Conservation (phyloP, 2,329 filamentous ascomycete genomes). For the Colletotrichum sp. region DNA sequence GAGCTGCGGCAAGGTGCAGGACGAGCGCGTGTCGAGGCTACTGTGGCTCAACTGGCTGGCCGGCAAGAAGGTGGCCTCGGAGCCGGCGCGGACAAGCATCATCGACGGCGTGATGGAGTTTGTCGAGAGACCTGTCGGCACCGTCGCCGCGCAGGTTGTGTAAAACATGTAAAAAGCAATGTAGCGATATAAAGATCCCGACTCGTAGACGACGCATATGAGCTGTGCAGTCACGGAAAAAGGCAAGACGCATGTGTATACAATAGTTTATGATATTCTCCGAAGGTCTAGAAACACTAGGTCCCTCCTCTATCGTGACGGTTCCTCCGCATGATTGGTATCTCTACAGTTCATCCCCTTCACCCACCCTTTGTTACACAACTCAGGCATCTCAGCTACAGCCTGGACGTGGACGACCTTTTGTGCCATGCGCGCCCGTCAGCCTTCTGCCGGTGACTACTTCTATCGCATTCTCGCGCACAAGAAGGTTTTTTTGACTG, state of each 20-base stretch:
- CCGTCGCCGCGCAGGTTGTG: constrained; percentile 79
- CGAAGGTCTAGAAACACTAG: not conserved
- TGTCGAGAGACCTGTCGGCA: constrained; percentile 86
- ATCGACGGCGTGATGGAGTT: constrained; percentile 88
- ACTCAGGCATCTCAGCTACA: not conserved
- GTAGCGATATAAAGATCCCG: constrained; percentile 16
- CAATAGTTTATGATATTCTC: not conserved
- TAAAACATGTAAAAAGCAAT: constrained; percentile 28
- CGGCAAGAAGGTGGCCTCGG: constrained; percentile 85
- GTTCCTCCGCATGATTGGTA: not conserved
- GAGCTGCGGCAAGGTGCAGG: constrained; percentile 72
- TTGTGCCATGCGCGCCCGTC: not conserved
- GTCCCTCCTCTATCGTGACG: not conserved
- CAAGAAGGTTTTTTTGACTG: not conserved
- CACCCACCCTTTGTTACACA: not conserved
- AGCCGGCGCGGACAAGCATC: constrained; percentile 79
- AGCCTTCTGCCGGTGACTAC: not conserved
- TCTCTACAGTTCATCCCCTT: not conserved
- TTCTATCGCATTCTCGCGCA: not conserved
- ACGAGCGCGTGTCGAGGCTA: constrained; percentile 80
- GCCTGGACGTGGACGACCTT: constrained; percentile 1
- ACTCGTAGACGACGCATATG: constrained; percentile 12
- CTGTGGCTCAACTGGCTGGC: constrained; percentile 92
- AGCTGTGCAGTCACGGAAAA: not conserved
- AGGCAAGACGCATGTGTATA: constrained; percentile 14